These are phyloP conservation scores for Heliamphora exappendiculata DNA, from an alignment of 148 eudicot species.

Conservation along the genomic window DNA sequence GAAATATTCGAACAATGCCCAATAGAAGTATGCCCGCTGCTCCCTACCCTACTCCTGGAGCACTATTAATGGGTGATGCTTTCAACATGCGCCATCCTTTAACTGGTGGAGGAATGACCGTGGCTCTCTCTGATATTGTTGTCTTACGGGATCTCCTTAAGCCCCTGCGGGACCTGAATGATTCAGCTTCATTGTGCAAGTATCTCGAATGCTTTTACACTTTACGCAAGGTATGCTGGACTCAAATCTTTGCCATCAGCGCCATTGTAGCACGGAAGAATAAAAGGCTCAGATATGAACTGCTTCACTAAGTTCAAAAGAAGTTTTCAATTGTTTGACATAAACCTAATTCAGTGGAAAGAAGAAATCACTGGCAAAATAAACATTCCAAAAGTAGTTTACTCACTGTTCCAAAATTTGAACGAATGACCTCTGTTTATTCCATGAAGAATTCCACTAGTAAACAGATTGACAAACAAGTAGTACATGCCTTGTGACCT, in stretches of 20 bases:
- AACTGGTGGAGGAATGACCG: constrained; percentile 92
- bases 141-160: constrained; percentile 58
- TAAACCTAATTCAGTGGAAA: not conserved
- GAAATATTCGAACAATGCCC: constrained; percentile 65
- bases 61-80: constrained; percentile 77
- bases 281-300: not conserved
- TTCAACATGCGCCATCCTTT: constrained; percentile 91
- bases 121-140: constrained; percentile 69
- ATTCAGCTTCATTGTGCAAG: constrained; percentile 45
- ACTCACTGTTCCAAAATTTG: not conserved
- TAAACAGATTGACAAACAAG: not conserved
- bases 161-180: constrained; percentile 48
- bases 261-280: not conserved
- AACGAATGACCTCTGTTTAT: not conserved
- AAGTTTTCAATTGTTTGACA: not conserved
- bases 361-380: not conserved
- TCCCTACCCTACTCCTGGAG: constrained; percentile 77
- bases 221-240: constrained; percentile 56
- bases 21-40: constrained; percentile 82
- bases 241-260: not conserved
- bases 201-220: constrained; percentile 76
- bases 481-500: not conserved
- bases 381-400: too few relatives aligned
- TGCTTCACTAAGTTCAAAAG: not conserved
- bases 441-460: not conserved